phyloP scores from a whole-genome alignment of 176 grass and related monocot species.

The Triticum monococcum region DNA sequence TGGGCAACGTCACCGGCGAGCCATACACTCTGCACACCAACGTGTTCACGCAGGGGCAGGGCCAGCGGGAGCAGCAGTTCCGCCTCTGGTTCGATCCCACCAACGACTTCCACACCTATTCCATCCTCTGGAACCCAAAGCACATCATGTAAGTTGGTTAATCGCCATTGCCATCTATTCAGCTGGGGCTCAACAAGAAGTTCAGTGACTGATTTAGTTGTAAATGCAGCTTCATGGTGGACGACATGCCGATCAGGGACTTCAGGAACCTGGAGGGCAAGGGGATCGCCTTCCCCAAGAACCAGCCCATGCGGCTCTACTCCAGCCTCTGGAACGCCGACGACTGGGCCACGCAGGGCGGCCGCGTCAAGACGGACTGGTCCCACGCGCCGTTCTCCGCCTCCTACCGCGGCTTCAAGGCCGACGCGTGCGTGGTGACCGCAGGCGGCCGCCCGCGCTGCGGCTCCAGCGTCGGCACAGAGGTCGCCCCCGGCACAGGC shows the following conservation, averaged over 20 bases:
- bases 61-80: slow-evolving; percentile 78
- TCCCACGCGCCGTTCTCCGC: slow-evolving; percentile 70
- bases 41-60: slow-evolving; percentile 82
- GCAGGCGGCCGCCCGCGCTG: slow-evolving; percentile 24
- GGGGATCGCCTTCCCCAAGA: slow-evolving; percentile 66
- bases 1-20: slow-evolving; percentile 68
- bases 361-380: slow-evolving; percentile 90
- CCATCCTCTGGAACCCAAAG: slow-evolving; percentile 82
- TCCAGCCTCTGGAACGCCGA: slow-evolving; percentile 93
- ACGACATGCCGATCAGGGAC: slow-evolving; percentile 75
- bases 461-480: slow-evolving; percentile 28
- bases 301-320: slow-evolving; percentile 80
- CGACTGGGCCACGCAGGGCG: slow-evolving; percentile 87
- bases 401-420: slow-evolving; percentile 58
- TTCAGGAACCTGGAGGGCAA: slow-evolving; percentile 51
- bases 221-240: slow-evolving; percentile 77
- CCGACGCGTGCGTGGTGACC: slow-evolving; percentile 67
- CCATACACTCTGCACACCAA: slow-evolving; percentile 91
- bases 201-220: background rate
- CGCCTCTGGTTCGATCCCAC: slow-evolving; percentile 88
- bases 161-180: no score
- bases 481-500: slow-evolving; percentile 6
- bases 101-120: slow-evolving; percentile 80
- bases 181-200: background rate
- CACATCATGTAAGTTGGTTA: slow-evolving; percentile 53